These are phyloP conservation scores for Cytospora piceae DNA, from an alignment of 2,329 filamentous ascomycete genomes.

Conservation along the genomic window DNA sequence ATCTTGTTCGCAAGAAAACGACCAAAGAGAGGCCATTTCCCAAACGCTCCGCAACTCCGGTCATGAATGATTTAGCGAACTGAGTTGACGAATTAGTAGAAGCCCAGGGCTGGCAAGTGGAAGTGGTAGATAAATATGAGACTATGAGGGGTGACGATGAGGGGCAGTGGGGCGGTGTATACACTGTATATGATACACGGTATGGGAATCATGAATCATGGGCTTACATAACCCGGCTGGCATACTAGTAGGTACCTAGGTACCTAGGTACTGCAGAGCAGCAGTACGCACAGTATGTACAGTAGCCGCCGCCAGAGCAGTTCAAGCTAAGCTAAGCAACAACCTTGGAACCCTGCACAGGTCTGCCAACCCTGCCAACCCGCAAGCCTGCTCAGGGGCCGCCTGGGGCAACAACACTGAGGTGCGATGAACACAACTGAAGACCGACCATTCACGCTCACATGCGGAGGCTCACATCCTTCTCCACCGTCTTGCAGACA, in stretches of 20 bases:
- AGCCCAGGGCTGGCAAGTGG: neutral
- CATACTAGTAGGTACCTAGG: too few relatives aligned
- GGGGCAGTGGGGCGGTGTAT: neutral
- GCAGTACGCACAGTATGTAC: neutral
- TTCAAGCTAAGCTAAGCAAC: neutral
- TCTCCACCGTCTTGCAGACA: neutral
- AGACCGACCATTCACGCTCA: neutral
- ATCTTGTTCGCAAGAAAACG: too few relatives aligned
- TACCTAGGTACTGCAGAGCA: neutral
- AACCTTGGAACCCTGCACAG: neutral
- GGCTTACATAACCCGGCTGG: neutral
- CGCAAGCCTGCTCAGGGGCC: neutral
- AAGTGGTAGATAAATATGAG: too few relatives aligned
- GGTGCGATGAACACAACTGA: neutral
- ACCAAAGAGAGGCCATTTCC: too few relatives aligned
- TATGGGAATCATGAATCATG: neutral
- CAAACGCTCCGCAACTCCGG: too few relatives aligned
- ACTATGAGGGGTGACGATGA: neutral
- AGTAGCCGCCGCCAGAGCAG: neutral
- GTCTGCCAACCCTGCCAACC: neutral
- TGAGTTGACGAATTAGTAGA: neutral
- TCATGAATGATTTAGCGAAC: too few relatives aligned
- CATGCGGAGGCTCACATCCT: neutral
- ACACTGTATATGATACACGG: neutral
- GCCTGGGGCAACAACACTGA: neutral